Evolutionary conservation across 2,329 filamentous ascomycete species (phyloP), one percentile per base, ranked within the genome.

Genomic region (Colletotrichum sp.): DNA sequence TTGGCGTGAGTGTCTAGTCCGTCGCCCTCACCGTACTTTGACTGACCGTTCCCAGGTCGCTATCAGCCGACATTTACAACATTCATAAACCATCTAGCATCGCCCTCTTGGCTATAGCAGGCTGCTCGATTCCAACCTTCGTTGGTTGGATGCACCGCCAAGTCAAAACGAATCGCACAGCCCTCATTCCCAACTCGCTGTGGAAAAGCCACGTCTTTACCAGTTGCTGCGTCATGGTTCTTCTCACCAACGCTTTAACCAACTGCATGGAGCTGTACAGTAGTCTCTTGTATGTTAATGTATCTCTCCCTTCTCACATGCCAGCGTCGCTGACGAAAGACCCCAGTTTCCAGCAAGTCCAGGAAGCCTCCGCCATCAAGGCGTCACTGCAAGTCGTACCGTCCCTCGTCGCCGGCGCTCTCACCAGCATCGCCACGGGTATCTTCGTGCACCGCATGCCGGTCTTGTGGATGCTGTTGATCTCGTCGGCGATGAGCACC

Each of bases 171-270:
- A 34, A 44, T n/a, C n/a, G 36, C 6, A 60, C 63, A 5, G 60
- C 72, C 1, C 52, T 75, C 10, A 91, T 92, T 26, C 90, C 90
- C 0, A 92, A 92, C 78, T 87, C 86, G 0, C 81, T 92, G 0
- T 92, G 90, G 91, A 85, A 82, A 15, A 90, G 91, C 52, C 80
- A 81, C 0, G 81, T 86, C 8, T 92, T 92, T 78, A 88, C 88
- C 0, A 84, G 83, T 5, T 86, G 90, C 16, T 92, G 90, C 77
- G 70, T 89, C 12, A 85, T 83, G 8, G 84, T 89, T 0, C 80
- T 87, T 9, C 80, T 89, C 4, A 81, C 84, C 1, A 86, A 82
- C 78, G 86, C 84, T 0, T 83, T 86, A 6, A 76, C 87, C 24
- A 87, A 88, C 64, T 82, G 83, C 13, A 85, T 88, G 75, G 86